Base-by-base conservation (phyloP, 345 rosid genomes). In the Linum lewisii region DNA sequence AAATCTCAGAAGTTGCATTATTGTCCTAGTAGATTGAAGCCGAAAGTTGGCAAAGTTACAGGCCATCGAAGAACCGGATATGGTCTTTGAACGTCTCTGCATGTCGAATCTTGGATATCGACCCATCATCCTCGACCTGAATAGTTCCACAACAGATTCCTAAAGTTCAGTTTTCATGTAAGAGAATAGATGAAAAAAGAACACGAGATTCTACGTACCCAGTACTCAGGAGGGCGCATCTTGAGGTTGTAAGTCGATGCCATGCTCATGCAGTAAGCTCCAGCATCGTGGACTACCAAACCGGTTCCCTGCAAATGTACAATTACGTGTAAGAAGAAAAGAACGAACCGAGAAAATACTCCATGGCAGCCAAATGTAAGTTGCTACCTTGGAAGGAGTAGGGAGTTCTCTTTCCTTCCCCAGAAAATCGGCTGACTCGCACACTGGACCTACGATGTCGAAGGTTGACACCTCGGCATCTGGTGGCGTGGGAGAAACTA, bases 191-290 rank as follows among this genome's bases (percentile, higher is more conserved):
- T n/a, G n/a, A n/a, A n/a, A n/a, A n/a, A n/a, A 29, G 34, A 29
- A 29, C 34, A 29, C 34, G 34, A 29, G 34, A 29, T 29, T 29
- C 32, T 26, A 8, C 47, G 47, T 93, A 93, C 99, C 99, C 97
- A 93, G 79, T 89, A 89, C 78, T 89, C 97, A 0, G 99, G 92
- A 69, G 97, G 99, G 21, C 97, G 97, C 97, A 93, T 89, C 81
- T 93, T 93, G 69, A 93, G 91, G 72, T 93, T 93, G 87, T 93
- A 93, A 50, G 97, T 87, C 2, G 99, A 93, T 38, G 99, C 97
- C 99, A 93, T 93, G 77, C 99, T 93, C 99, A 93, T 93, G 84
- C 99, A 90, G 68, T 93, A 93, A 25, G 97, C 99, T 51, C 99
- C 99, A 3, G 97, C 99, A 64, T 93, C 99, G 54, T 87, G 97